Evolutionary conservation across 192 early-diverging fungal species (phyloP).

Genomic region (Linnemannia elongata): DNA sequence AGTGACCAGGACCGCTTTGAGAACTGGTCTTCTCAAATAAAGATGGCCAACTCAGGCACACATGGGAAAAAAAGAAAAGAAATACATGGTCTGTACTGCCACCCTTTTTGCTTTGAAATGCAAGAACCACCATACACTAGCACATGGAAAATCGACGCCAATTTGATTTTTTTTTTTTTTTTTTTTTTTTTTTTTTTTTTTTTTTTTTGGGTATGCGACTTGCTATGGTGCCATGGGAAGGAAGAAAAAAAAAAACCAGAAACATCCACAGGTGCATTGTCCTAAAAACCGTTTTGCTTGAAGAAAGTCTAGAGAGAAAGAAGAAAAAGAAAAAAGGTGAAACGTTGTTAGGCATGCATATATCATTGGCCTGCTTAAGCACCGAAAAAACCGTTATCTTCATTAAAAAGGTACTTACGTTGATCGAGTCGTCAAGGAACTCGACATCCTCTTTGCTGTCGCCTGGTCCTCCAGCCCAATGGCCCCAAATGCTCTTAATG

Average conservation of each 20-base stretch:
- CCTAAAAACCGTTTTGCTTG: conserved; percentile 17
- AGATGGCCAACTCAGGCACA: too few relatives aligned
- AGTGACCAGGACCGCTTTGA: too few relatives aligned
- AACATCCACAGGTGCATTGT: not conserved
- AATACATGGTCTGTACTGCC: too few relatives aligned
- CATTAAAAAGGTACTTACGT: conserved; percentile 13
- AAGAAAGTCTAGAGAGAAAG: conserved; percentile 16
- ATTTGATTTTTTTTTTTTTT: too few relatives aligned
- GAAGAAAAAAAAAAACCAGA: not conserved
- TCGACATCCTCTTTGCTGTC: conserved; percentile 29
- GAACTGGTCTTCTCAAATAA: too few relatives aligned
- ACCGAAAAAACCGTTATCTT: not conserved
- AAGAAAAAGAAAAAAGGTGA: not conserved
- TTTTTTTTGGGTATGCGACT: too few relatives aligned
- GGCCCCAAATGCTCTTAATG: conserved; percentile 45
- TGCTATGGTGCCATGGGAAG: not conserved
- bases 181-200: too few relatives aligned
- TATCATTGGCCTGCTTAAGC: not conserved
- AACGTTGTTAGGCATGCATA: not conserved
- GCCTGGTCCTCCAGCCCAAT: conserved; percentile 31
- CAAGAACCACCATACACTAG: too few relatives aligned
- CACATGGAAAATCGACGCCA: too few relatives aligned
- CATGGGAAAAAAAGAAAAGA: too few relatives aligned
- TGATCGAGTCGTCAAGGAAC: conserved; percentile 30
- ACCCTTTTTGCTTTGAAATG: too few relatives aligned